Conservation (phyloP, 306 rosid genomes). For the Boehmeria nivea region DNA sequence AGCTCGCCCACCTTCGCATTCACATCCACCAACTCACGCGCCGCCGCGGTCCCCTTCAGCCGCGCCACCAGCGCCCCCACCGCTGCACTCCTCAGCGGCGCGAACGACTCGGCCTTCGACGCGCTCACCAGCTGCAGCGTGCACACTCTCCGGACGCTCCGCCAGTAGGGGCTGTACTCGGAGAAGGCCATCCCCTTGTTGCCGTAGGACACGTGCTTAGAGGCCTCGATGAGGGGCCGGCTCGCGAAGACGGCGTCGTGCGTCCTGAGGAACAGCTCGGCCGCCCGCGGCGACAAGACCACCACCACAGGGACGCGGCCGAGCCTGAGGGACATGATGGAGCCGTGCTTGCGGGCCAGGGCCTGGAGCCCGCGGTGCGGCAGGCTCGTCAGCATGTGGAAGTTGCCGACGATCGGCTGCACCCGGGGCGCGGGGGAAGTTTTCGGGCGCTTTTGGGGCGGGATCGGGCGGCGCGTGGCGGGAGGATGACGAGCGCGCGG, state of each 20-base stretch:
- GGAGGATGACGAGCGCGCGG: background rate
- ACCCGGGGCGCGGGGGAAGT: background rate
- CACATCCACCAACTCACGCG: slow-evolving; percentile 23
- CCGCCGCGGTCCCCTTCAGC: slow-evolving; percentile 5
- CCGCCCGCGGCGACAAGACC: background rate
- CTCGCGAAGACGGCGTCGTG: slow-evolving; percentile 1
- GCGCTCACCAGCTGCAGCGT: slow-evolving; percentile 19
- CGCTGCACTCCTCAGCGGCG: background rate
- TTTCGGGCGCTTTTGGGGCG: too few species aligned
- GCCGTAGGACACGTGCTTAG: slow-evolving; percentile 13
- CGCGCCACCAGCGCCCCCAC: background rate
- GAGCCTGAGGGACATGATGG: slow-evolving; percentile 37
- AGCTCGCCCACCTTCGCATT: background rate
- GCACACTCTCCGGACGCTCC: slow-evolving; percentile 26
- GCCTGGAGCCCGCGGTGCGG: slow-evolving; percentile 24
- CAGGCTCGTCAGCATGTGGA: background rate
- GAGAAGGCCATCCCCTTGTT: slow-evolving; percentile 14
- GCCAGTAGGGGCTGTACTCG: slow-evolving; percentile 26
- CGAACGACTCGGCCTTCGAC: background rate
- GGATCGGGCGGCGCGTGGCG: slow-evolving; percentile 1
- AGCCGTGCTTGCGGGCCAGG: slow-evolving; percentile 34
- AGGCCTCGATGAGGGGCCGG: background rate
- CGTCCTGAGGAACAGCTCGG: slow-evolving; percentile 4
- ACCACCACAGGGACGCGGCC: slow-evolving; percentile 33
- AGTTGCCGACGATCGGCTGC: background rate